A percentile compares a stretch with the other conserved stretches of the same genome.
Evolutionary conservation across 176 grass and related monocot genomes (phyloP).

Genomic region (Ensete glaucum): DNA sequence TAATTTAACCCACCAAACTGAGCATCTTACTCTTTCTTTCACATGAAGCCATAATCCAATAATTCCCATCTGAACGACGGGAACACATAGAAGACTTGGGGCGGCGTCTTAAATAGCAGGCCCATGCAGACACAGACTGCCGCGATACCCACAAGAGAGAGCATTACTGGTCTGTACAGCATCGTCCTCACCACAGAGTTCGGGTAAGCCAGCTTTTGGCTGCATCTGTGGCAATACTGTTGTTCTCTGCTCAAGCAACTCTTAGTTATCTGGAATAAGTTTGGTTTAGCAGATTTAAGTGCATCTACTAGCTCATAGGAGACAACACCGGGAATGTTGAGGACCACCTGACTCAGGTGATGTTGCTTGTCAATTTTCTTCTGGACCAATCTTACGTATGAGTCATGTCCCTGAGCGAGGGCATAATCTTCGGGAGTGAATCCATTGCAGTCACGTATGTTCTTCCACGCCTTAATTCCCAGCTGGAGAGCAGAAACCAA

Average conservation of each 20-base stretch:
- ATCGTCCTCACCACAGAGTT: slow-evolving; percentile 32
- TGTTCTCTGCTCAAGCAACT: background rate
- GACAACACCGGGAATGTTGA: slow-evolving; percentile 20
- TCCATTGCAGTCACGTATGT: slow-evolving; percentile 34
- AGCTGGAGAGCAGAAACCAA: slow-evolving; percentile 25
- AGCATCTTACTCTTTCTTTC: slow-evolving; percentile 7
- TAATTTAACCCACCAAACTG: background rate
- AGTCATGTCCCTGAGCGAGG: slow-evolving; percentile 30
- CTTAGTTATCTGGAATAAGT: background rate
- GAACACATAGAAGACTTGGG: slow-evolving; percentile 23
- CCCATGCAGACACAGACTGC: slow-evolving; percentile 82
- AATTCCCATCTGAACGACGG: slow-evolving; percentile 63
- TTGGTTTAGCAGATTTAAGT: background rate
- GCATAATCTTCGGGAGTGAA: slow-evolving; percentile 80
- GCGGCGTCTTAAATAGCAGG: slow-evolving; percentile 59
- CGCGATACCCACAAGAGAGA: slow-evolving; percentile 58
- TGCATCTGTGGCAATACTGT: background rate
- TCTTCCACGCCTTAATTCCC: slow-evolving; percentile 70
- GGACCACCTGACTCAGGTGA: slow-evolving; percentile 27
- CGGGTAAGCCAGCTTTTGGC: background rate
- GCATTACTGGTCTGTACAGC: slow-evolving; percentile 42
- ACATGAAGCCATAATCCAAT: slow-evolving; percentile 40
- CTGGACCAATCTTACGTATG: slow-evolving; percentile 65
- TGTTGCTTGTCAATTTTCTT: slow-evolving; percentile 50
- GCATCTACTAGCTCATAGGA: slow-evolving; percentile 19